Evolutionary conservation across 2,329 filamentous ascomycete genomes (phyloP).

Genomic region (Fusarium liriodendri): DNA sequence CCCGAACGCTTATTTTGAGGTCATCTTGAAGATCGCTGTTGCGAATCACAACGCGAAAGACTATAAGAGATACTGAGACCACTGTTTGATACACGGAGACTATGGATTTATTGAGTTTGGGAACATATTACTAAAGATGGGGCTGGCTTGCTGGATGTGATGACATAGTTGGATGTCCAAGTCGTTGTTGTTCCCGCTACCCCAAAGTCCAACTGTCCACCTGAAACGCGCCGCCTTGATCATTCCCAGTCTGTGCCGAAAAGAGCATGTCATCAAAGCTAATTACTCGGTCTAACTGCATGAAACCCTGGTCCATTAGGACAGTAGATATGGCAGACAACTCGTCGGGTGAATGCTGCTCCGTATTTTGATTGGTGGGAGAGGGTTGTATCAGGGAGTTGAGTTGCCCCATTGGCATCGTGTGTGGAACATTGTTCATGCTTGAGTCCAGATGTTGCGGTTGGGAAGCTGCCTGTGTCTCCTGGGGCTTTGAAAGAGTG

Average conservation of each 20-base stretch:
- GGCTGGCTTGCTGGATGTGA: not conserved
- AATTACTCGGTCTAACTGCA: conserved; percentile 49
- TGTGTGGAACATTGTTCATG: not conserved
- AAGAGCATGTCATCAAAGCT: conserved; percentile 52
- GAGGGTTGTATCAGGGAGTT: conserved; percentile 21
- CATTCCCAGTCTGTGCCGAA: conserved; percentile 31
- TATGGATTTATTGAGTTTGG: conserved; percentile 56
- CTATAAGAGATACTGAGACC: conserved; percentile 46
- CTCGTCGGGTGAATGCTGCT: conserved; percentile 37
- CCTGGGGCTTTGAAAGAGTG: accelerated
- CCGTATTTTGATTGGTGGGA: not conserved
- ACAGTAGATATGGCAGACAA: conserved; percentile 47
- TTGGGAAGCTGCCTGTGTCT: not conserved
- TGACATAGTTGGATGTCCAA: not conserved
- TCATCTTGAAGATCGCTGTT: conserved; percentile 46
- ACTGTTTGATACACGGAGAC: conserved; percentile 61
- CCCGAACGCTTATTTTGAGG: conserved; percentile 40
- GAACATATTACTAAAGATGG: conserved; percentile 26
- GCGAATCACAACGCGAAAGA: conserved; percentile 49
- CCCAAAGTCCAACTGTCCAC: conserved; percentile 18
- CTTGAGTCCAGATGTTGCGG: not conserved
- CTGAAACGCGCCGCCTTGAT: conserved; percentile 8
- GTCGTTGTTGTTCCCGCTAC: not conserved
- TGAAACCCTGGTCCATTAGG: conserved; percentile 47
- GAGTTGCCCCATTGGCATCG: not conserved